These are phyloP conservation scores for Phyllostachys edulis DNA, from an alignment of 176 grass and related monocot species.

Conservation along the genomic window DNA sequence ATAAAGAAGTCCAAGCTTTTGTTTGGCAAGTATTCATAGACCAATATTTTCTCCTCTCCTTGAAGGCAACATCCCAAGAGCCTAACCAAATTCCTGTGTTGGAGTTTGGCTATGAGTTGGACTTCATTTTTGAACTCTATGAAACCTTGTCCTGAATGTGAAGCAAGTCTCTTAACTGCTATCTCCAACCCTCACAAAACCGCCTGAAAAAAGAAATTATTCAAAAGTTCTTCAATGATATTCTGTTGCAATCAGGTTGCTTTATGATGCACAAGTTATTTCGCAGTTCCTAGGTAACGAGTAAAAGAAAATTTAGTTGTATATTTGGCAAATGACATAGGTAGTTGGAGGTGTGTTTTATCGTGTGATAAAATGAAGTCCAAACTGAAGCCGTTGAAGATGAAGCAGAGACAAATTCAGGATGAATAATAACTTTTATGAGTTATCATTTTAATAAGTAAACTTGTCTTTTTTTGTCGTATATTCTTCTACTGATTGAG, in stretches of 20 bases:
- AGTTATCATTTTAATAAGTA: background rate
- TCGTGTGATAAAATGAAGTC: no score
- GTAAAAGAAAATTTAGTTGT: background rate
- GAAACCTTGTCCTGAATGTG: constrained; percentile 36
- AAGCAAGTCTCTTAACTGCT: constrained; percentile 35
- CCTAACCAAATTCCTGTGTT: no score
- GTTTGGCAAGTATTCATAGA: constrained; percentile 69
- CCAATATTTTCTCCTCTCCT: constrained; percentile 53
- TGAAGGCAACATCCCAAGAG: constrained; percentile 21
- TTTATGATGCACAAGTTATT: background rate
- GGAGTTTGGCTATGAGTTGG: no score
- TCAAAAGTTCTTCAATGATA: background rate
- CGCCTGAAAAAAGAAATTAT: background rate
- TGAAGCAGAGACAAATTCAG: background rate
- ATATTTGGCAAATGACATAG: background rate
- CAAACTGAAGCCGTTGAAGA: background rate
- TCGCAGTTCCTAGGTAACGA: background rate
- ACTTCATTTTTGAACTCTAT: background rate
- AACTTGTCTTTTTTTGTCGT: no score
- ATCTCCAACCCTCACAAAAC: constrained; percentile 24
- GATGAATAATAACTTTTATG: background rate
- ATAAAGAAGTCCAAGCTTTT: constrained; percentile 69
- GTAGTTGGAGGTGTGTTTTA: no score
- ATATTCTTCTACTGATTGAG: no score
- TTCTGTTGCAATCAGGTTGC: background rate